Evolutionary conservation across 2,329 filamentous ascomycete genomes (phyloP).

Genomic region (Curvularia eragrostidis): DNA sequence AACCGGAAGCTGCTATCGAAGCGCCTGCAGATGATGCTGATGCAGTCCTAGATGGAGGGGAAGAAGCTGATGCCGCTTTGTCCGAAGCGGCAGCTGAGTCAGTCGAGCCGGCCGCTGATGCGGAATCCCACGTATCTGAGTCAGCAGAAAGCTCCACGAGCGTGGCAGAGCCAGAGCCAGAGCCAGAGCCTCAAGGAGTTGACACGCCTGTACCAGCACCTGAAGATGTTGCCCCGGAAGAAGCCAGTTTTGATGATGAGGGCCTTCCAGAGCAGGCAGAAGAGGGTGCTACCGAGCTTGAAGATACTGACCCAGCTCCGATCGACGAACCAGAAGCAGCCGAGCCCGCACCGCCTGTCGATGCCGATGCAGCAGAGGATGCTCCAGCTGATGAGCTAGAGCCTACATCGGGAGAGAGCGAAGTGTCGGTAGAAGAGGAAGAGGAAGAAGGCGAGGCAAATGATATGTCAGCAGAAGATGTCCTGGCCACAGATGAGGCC

Average conservation of each 20-base stretch:
- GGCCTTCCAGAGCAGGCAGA: constrained; percentile 1
- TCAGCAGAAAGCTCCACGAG: neutral
- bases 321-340: neutral
- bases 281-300: constrained; percentile 1
- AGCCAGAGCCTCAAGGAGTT: constrained; percentile 7
- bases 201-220: neutral
- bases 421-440: constrained; percentile 1
- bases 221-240: neutral
- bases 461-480: neutral
- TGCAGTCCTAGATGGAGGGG: neutral
- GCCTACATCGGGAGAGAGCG: constrained; percentile 3
- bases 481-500: constrained; percentile 4
- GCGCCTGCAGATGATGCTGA: constrained; percentile 1
- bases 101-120: constrained; percentile 3
- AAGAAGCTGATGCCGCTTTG: neutral
- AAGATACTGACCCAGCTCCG: neutral
- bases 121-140: constrained; percentile 2
- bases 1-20: constrained; percentile 3
- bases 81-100: constrained; percentile 3
- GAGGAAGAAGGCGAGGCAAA: neutral
- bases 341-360: neutral
- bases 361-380: neutral
- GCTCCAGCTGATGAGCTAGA: constrained; percentile 1
- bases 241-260: neutral
- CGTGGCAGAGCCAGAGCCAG: constrained; percentile 3